These are phyloP conservation scores for Cucumis cinereus DNA, from an alignment of 306 rosid species.

Conservation along the genomic window DNA sequence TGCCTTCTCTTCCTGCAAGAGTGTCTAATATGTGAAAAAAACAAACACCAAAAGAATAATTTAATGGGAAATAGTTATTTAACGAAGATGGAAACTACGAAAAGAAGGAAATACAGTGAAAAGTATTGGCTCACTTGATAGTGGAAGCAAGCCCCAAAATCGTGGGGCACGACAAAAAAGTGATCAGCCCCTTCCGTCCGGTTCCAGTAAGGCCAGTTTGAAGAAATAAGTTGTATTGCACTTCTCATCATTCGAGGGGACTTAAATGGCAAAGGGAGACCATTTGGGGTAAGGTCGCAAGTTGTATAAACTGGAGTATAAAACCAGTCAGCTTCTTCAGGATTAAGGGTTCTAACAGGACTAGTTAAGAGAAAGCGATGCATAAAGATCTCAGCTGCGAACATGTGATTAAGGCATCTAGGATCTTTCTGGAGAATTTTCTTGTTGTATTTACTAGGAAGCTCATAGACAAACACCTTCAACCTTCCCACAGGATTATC, in stretches of 20 bases:
- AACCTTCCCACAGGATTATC: slow-evolving; percentile 97
- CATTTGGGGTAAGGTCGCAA: slow-evolving; percentile 94
- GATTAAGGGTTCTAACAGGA: slow-evolving; percentile 91
- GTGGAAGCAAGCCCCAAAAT: slow-evolving; percentile 96
- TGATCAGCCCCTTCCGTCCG: slow-evolving; percentile 94
- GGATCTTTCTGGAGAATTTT: slow-evolving; percentile 93
- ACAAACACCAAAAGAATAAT: neutral
- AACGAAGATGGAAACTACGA: neutral
- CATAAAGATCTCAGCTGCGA: slow-evolving; percentile 99
- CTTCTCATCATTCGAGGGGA: slow-evolving; percentile 99
- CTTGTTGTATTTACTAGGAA: slow-evolving; percentile 95
- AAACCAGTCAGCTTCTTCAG: slow-evolving; percentile 99
- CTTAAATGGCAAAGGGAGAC: slow-evolving; percentile 94
- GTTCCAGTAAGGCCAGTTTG: slow-evolving; percentile 99
- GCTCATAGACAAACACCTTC: slow-evolving; percentile 96
- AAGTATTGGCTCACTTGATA: slow-evolving; percentile 40
- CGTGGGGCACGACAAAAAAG: slow-evolving; percentile 93
- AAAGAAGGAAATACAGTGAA: neutral
- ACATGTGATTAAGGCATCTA: slow-evolving; percentile 93
- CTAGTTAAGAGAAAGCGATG: slow-evolving; percentile 90
- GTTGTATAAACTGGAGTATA: slow-evolving; percentile 94
- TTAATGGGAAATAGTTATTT: neutral
- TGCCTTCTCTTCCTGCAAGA: slow-evolving; percentile 75
- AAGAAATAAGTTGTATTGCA: slow-evolving; percentile 90
- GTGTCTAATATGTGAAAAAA: slow-evolving; percentile 3